Conservation (phyloP, 352 stramenopile genomes). For the Globisporangium lucens region DNA sequence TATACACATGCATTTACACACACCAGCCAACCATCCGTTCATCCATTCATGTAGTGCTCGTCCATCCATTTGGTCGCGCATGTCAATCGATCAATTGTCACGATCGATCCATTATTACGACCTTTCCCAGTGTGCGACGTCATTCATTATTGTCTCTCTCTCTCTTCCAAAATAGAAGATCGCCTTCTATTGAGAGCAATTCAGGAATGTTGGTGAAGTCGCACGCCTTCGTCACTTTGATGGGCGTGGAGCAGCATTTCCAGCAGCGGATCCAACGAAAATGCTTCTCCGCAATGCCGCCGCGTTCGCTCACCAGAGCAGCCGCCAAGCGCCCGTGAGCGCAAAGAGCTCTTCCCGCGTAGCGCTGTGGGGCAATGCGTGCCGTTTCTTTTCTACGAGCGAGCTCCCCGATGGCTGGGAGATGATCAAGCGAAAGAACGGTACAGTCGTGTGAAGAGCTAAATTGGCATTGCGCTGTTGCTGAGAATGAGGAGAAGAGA, state of each 20-base stretch:
- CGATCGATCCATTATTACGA: background rate
- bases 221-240: background rate
- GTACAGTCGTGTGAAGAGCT: constrained; percentile 19
- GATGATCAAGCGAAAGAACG: constrained; percentile 52
- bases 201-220: constrained; percentile 1
- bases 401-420: constrained; percentile 56
- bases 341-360: background rate
- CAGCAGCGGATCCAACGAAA: background rate
- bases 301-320: constrained; percentile 10
- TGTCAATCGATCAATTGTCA: constrained; percentile 3
- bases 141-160: background rate
- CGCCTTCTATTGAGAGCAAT: background rate
- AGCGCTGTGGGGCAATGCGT: background rate
- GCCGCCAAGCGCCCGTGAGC: background rate
- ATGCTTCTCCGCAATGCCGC: constrained; percentile 1
- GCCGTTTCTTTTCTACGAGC: background rate
- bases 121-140: background rate
- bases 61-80: constrained; percentile 5
- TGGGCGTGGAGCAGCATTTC: background rate
- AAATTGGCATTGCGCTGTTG: background rate
- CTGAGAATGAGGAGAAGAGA: background rate
- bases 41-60: background rate
- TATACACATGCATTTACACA: background rate
- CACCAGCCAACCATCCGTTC: background rate
- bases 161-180: background rate